Base-by-base conservation (phyloP, 2,329 filamentous ascomycete genomes). In the Monosporascus sp. region DNA sequence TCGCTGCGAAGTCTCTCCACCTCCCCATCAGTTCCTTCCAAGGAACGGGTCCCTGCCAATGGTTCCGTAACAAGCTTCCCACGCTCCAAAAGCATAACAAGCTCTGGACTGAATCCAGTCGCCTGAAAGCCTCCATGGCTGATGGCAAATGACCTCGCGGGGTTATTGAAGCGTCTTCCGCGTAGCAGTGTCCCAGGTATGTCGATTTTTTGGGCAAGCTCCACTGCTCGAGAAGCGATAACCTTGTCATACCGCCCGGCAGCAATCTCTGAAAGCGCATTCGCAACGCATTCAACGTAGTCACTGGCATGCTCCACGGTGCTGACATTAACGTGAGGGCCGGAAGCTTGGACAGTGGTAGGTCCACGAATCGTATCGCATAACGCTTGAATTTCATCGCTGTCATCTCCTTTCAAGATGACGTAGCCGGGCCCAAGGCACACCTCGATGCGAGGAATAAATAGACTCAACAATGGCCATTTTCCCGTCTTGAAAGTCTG, bases 91-190 rank as follows among this genome's bases (percentile, higher is more conserved):
- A 49, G 50, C 35, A 56, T 38, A 9, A 61, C 53, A 15, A 61
- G 49, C 48, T 60, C 59, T 2, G 58, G 59, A 25, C 55, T 58
- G 51, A 62, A 62, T 7, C 58, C 59, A 20, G 54, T 59, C 17
- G 57, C 57, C 51, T 56, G 38, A 25, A 49, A 47, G 15, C 55
- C 53, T 11, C 14, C 44, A 27, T 59, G 53, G 15, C 46, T 55
- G 38, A 59, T 25, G 24, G 24, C 24, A 25, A 25, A 25, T 25
- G 24, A 25, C 7, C 57, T 35, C 18, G 54, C 52, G 20, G 54
- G 57, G 49, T 25, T 55, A 47, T 59, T 59, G 39, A 22, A 20
- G 3, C 47, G 50, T 36, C 54, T 54, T 22, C 54, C 54, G 25
- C 50, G 44, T n/a, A 54, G 48, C 5, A 59, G 17, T 2, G 50